phyloP scores from a whole-genome alignment of 78 protist species.

The Speleostelium caveatum region DNA sequence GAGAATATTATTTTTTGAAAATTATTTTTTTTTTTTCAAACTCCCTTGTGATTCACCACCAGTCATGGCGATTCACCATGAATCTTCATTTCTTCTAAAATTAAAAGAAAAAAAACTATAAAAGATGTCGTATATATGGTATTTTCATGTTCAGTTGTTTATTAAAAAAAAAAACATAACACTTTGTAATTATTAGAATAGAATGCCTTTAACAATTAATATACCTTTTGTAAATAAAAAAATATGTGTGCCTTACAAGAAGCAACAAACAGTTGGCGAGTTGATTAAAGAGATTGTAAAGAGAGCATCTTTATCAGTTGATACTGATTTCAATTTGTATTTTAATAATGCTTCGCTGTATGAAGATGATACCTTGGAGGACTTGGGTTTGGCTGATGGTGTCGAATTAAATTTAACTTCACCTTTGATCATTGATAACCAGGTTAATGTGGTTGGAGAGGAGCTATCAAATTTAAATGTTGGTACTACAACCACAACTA shows the following conservation, averaged over 20 bases:
- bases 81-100: too few species aligned
- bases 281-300: constrained; percentile 31
- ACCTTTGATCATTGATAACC: background rate
- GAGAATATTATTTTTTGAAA: too few species aligned
- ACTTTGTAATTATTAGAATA: too few species aligned
- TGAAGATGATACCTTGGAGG: constrained; percentile 35
- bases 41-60: too few species aligned
- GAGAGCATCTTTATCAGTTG: constrained; percentile 7
- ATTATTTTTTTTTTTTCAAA: too few species aligned
- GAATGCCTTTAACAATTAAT: constrained; percentile 19
- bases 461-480: background rate
- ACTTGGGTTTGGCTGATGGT: constrained; percentile 5
- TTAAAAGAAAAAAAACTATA: too few species aligned
- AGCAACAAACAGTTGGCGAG: background rate
- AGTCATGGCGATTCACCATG: too few species aligned
- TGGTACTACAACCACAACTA: background rate
- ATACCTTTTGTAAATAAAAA: constrained; percentile 22
- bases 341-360: constrained; percentile 11
- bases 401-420: background rate
- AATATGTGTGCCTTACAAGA: constrained; percentile 34
- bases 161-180: too few species aligned
- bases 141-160: too few species aligned
- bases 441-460: background rate
- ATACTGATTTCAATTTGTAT: background rate
- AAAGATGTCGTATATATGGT: too few species aligned